Percentiles rank a stretch among this genome's conserved stretches.
These are phyloP conservation scores for Trichophyton rubrum DNA, from an alignment of 2,329 filamentous ascomycete species.

Conservation along the genomic window DNA sequence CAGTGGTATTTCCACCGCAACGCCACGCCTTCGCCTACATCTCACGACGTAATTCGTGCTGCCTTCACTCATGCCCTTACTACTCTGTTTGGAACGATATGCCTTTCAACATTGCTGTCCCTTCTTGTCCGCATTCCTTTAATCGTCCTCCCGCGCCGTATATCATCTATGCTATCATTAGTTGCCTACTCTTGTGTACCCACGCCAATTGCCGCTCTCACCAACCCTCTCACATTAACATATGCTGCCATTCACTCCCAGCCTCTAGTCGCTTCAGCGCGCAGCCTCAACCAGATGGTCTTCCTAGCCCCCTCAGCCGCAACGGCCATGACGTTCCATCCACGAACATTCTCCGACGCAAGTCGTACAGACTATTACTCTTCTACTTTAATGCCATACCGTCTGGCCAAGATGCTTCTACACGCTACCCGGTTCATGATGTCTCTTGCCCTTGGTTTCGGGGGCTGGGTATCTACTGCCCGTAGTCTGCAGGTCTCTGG, in stretches of 20 bases:
- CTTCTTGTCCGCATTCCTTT: slow-evolving; percentile 74
- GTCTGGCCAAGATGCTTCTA: slow-evolving; percentile 78
- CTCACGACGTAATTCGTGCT: slow-evolving; percentile 67
- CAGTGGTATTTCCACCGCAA: slow-evolving; percentile 99
- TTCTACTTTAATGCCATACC: slow-evolving; percentile 64
- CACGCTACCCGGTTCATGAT: slow-evolving; percentile 87
- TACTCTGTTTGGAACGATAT: slow-evolving; percentile 84
- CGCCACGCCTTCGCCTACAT: slow-evolving; percentile 61
- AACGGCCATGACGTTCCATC: slow-evolving; percentile 49
- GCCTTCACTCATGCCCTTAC: slow-evolving; percentile 70
- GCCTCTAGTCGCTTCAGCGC: slow-evolving; percentile 61
- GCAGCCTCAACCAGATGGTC: slow-evolving; percentile 67
- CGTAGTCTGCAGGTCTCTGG: slow-evolving; percentile 52
- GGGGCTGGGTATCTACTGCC: slow-evolving; percentile 91
- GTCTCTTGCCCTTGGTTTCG: slow-evolving; percentile 78
- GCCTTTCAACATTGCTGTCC: slow-evolving; percentile 69
- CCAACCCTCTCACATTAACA: slow-evolving; percentile 82
- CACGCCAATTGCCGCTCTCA: slow-evolving; percentile 70
- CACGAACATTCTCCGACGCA: slow-evolving; percentile 32
- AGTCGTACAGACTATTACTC: slow-evolving; percentile 29
- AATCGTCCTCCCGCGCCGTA: slow-evolving; percentile 64
- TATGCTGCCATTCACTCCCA: slow-evolving; percentile 91
- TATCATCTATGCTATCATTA: slow-evolving; percentile 57
- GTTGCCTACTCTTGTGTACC: slow-evolving; percentile 71
- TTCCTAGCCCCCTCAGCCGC: slow-evolving; percentile 63